Base-by-base conservation (phyloP, 805 yeast species). In the Kodamaea kaohsiungensis region DNA sequence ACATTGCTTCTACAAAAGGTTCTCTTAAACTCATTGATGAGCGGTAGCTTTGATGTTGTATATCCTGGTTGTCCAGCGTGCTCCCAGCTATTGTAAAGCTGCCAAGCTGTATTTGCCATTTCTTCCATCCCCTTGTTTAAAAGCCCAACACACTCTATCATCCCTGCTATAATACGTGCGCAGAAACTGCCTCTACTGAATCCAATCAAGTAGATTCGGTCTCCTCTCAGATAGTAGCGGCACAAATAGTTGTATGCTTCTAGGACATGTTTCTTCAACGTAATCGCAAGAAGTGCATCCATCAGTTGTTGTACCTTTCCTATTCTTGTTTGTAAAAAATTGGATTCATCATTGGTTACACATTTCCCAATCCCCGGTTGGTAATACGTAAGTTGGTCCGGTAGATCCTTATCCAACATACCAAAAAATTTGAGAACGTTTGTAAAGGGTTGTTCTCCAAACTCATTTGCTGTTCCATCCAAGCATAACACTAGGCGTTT, bases 111-210 rank as follows among this genome's bases (percentile, higher is more conserved):
- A 22, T 73, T 68, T 1, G 81, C 79, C 77, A 85, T 72, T 40
- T 79, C 80, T 52, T 82, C 87, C 30, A 82, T 67, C 0, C 89
- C 89, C 13, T 60, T 64, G 53, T 78, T 76, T 49, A 86, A 66
- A 10, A 86, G 64, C 0, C 90, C 91, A n/a, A 86, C 83, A 42
- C 80, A 66, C 56, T 81, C 87, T 13, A 86, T 69, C 88, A 86
- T 82, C 0, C 88, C 88, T 1, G 86, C 82, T 18, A 86, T 64
- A 0, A 86, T 82, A 46, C 89, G 72, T 0, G 88, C 89, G 4
- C 83, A 75, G 61, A 84, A 85, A 4, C 89, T 86, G 9, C 91
- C 91, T 27, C 91, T 72, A 49, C 72, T 66, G 60, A 83, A 85
- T 0, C 90, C 89, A 71, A 85, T 80, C 60, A 86, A 65, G 56